Percentiles rank a stretch among this genome's conserved stretches.
phyloP scores from a whole-genome alignment of 2,329 filamentous ascomycete species.

The Diaporthe destruens region DNA sequence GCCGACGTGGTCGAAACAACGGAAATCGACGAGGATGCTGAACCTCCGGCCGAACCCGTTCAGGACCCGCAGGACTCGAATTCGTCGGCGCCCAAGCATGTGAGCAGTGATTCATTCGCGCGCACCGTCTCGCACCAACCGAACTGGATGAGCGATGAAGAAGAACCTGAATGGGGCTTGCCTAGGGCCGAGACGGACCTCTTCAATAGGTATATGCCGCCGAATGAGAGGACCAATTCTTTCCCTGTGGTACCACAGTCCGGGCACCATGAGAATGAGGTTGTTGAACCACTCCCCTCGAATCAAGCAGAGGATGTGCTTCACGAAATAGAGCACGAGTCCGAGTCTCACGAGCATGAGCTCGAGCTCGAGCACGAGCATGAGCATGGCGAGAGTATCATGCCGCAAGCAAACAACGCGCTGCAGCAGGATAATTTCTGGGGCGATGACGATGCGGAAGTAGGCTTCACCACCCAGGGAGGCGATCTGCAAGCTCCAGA shows the following conservation, averaged over 20 bases:
- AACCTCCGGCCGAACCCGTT: conserved; percentile 38
- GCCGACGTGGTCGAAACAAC: background rate
- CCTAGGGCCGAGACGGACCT: conserved; percentile 66
- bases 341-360: conserved; percentile 57
- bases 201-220: conserved; percentile 68
- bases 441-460: conserved; percentile 42
- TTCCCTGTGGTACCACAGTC: conserved; percentile 69
- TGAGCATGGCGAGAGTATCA: conserved; percentile 43
- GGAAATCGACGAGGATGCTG: conserved; percentile 8
- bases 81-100: conserved; percentile 61
- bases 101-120: conserved; percentile 73
- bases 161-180: conserved; percentile 69
- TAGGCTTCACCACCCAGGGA: conserved; percentile 51
- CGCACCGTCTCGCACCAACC: conserved; percentile 74
- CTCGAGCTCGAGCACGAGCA: conserved; percentile 47
- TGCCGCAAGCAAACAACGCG: conserved; percentile 35
- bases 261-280: conserved; percentile 48
- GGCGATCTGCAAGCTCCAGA: conserved; percentile 57
- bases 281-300: conserved; percentile 58
- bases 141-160: conserved; percentile 69
- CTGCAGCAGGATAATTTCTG: conserved; percentile 40
- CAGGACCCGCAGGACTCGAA: conserved; percentile 32
- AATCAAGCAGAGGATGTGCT: conserved; percentile 68
- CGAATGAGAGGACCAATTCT: conserved; percentile 71
- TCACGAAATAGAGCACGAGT: conserved; percentile 63